Evolutionary conservation across 345 rosid genomes (phyloP), one percentile per base, ranked within the genome.

Genomic region (Laguncularia racemosa): DNA sequence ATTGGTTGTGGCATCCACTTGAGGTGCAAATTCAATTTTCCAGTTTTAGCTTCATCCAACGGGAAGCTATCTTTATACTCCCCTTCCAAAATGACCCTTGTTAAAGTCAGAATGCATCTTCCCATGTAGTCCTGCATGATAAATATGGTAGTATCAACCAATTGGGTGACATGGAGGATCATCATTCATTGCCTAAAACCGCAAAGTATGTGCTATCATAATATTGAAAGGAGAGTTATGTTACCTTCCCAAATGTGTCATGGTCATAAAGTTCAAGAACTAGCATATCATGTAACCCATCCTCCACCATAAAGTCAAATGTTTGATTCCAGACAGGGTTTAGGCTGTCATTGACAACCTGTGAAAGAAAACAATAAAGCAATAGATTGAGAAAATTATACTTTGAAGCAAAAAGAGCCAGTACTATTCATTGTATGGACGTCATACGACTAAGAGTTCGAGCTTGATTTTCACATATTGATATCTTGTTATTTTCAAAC

Each of bases 261-360:
- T 95, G 97, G 72, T 95, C 99, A 78, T 78, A 89, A 20, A 95
- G 78, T 83, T 95, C 99, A 50, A 80, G 72, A 46, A 95, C 81
- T 58, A 95, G 85, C 99, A 95, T 85, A 52, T 95, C 99, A 60
- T 95, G 99, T 48, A 90, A 76, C 61, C 97, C 99, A 48, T 90
- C 97, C 79, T 95, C 99, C 16, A 95, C 91, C 51, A 95, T 95
- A 53, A 95, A 90, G 73, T 95, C 99, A 72, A 90, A 95, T 44
- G 96, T 90, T 72, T 95, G 99, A 70, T 90, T 84, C 99, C 99
- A 95, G 43, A 85, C 89, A 0, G 99, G 99, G 80, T 89, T 85
- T 70, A 90, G 73, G 77, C 85, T 70, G 62, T 95, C 83, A 65
- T 90, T 85, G 63, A 90, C 95, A 38, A 95, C 99, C 96, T 95